These are phyloP conservation scores for Hordeum pubiflorum DNA, from an alignment of 202 grass and related monocot genomes.

Conservation along the genomic window DNA sequence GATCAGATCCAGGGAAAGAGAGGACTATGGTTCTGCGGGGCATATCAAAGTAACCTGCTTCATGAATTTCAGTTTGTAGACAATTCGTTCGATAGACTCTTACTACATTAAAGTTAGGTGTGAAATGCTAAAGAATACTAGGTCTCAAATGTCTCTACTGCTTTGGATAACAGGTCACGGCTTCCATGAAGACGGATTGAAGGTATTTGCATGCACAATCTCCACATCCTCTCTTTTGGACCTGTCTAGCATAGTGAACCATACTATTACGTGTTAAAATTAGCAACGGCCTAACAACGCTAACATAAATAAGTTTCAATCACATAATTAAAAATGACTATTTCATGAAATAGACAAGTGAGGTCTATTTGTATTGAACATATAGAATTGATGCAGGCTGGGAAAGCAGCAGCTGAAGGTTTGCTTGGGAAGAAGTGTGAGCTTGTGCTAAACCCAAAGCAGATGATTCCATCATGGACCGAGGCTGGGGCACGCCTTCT, in stretches of 20 bases:
- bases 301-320: neutral
- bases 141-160: neutral
- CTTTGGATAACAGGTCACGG: neutral
- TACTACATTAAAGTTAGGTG: neutral
- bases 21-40: neutral
- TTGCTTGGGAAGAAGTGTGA: slow-evolving; percentile 4
- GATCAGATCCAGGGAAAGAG: neutral
- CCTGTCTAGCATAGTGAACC: neutral
- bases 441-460: neutral
- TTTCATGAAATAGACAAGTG: neutral
- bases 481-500: neutral
- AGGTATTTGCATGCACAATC: neutral
- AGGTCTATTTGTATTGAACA: neutral
- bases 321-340: neutral
- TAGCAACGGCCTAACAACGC: neutral
- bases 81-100: neutral
- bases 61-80: neutral
- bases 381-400: neutral
- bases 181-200: neutral
- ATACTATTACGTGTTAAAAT: neutral
- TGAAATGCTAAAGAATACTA: neutral
- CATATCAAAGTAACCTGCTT: neutral
- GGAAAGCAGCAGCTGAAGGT: neutral
- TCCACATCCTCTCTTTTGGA: neutral
- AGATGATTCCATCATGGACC: neutral